Conservation (phyloP, 2,329 filamentous ascomycete species). For the Pseudovirgaria hyperparasitica region DNA sequence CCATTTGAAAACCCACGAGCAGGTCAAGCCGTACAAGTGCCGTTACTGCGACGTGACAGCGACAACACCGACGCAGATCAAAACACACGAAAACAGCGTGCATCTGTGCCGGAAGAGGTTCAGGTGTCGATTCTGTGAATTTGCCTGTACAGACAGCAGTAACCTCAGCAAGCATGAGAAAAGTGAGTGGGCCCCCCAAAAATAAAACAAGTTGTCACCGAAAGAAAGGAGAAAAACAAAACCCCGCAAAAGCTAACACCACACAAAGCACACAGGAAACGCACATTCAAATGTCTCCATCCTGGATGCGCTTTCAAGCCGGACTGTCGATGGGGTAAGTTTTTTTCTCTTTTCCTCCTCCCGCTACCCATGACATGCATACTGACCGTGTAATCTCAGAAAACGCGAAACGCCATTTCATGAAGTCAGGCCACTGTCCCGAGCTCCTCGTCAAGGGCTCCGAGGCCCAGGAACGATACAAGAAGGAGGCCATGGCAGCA, state of each 20-base stretch:
- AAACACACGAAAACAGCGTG: constrained; percentile 24
- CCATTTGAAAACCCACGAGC: constrained; percentile 25
- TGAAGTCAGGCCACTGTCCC: constrained; percentile 21
- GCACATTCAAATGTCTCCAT: constrained; percentile 24
- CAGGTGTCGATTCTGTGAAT: constrained; percentile 25
- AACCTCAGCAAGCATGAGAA: constrained; percentile 26
- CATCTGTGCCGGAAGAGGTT: constrained; percentile 24
- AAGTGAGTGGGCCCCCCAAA: constrained; percentile 17
- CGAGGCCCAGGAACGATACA: constrained; percentile 18
- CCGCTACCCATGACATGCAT: too few relatives aligned
- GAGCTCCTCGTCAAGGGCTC: constrained; percentile 20
- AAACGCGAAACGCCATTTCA: constrained; percentile 25
- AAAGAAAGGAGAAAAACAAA: too few relatives aligned
- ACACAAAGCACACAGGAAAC: constrained; percentile 14
- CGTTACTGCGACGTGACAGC: constrained; percentile 23
- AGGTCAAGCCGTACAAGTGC: constrained; percentile 23
- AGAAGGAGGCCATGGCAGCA: too few relatives aligned
- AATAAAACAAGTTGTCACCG: not conserved
- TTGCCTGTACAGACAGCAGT: constrained; percentile 23
- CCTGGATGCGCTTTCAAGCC: constrained; percentile 23
- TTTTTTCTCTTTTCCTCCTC: too few relatives aligned
- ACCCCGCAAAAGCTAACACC: not conserved
- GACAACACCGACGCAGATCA: constrained; percentile 25
- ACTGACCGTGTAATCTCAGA: too few relatives aligned
- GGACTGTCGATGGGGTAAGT: constrained; percentile 26